Base-by-base conservation (phyloP, 371 early-diverging fungal genomes). In the Apophysomyces sp. region DNA sequence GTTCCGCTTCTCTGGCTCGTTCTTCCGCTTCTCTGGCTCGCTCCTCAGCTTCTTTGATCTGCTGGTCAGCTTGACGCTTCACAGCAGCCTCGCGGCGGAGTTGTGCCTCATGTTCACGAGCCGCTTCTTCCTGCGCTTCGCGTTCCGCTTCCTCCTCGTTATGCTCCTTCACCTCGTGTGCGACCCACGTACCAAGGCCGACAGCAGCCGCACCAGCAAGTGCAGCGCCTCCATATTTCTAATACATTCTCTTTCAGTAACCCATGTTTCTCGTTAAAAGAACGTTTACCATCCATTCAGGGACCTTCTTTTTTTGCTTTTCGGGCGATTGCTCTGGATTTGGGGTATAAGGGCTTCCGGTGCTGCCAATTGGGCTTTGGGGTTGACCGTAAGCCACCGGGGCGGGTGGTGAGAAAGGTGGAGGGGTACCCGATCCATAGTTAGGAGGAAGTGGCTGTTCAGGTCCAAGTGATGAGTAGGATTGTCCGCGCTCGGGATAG, bases 211-310 rank as follows among this genome's bases (percentile, higher is more conserved):
- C 76, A 55, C 74, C 80, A 34, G 72, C 77, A 57, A 74, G 56
- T 2, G 73, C 77, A 31, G 66, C 67, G 52, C 76, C 76, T 61
- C 77, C 80, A 55, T 68, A 68, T 72, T 74, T 79, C 80, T 79
- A 66, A 13, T 15, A 34, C 26, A 4, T 34, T 34, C 1, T 34
- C 13, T 32, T 34, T 34, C 34, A n/a, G n/a, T n/a, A n/a, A n/a
- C n/a, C n/a, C n/a, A n/a, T n/a, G n/a, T n/a, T n/a, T n/a, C n/a
- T n/a, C n/a, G n/a, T n/a, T n/a, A n/a, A n/a, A n/a, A n/a, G n/a
- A n/a, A n/a, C n/a, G n/a, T n/a, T 57, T 75, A 78, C 78, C 69
- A 73, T 66, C 79, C 79, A 78, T 24, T 71, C 69, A 52, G 79
- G 74, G 1, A 67, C 41, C 8, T 37, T 52, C 26, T 71, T 61